Conservation (phyloP, 2,329 filamentous ascomycete genomes). For the Cordyceps fumosorosea region DNA sequence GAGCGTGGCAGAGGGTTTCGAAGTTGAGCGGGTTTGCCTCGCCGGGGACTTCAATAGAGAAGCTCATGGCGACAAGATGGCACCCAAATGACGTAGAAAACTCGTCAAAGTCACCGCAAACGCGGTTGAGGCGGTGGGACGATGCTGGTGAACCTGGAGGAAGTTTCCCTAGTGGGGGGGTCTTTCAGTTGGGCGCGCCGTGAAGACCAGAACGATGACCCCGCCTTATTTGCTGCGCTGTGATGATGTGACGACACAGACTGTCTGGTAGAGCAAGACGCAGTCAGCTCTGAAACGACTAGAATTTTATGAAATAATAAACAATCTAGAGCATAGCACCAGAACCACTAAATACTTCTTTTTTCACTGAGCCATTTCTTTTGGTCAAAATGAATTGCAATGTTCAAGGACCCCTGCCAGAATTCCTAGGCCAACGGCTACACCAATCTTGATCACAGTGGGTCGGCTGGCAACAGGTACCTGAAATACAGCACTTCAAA, state of each 20-base stretch:
- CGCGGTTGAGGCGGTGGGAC: neutral
- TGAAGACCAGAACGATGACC: neutral
- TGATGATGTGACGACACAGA: neutral
- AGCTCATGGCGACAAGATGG: constrained; percentile 47
- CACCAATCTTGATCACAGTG: neutral
- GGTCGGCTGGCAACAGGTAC: neutral
- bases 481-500: neutral
- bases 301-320: neutral
- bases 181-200: neutral
- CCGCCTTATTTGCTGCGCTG: neutral
- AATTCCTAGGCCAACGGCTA: no score
- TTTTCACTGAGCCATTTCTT: no score
- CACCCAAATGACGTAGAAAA: neutral
- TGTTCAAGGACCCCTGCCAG: no score
- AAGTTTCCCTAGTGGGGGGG: constrained; percentile 12
- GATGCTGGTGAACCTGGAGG: constrained; percentile 7
- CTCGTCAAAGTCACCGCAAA: neutral
- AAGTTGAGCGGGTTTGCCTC: constrained; percentile 67
- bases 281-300: neutral
- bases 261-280: neutral
- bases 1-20: constrained; percentile 56
- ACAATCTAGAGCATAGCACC: no score
- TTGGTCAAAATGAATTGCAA: no score
- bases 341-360: no score
- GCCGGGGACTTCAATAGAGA: constrained; percentile 70